Base-by-base conservation (phyloP, 257 asterid genomes). In the Przewalskia tangutica region DNA sequence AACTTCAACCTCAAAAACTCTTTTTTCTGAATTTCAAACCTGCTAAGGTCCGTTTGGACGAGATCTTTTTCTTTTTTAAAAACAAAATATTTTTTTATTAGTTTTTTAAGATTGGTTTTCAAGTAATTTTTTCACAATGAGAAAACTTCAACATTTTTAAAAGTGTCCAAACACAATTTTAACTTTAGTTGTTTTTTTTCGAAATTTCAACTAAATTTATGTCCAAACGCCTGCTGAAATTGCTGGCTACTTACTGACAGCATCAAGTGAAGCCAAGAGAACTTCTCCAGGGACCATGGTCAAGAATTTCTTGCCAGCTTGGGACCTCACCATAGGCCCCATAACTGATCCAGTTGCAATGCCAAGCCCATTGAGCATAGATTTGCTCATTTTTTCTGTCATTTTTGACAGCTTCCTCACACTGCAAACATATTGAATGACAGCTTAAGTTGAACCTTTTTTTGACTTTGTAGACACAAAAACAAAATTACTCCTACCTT, bases 181-280 rank as follows among this genome's bases (percentile, higher is more conserved):
- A 54, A 54, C 59, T 54, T 14, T 54, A 14, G 1, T 14, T 14
- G 5, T 13, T 62, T 0, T 23, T 62, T 3, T 2, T 32, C 5
- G 6, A 3, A 38, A 38, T 38, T 38, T 38, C 42, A 38, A 38
- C 42, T 5, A 38, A 38, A 38, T 38, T 5, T 38, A 38, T 38
- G 42, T 38, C 42, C 42, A 3, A 38, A 38, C 42, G 42, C 42
- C 5, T 38, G 4, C 5, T 38, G 42, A 38, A 6, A 38, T 55
- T 55, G 10, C 9, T 56, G 14, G 1, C 4, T 9, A 88, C 97
- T 90, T 89, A 94, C 98, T 86, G 34, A 94, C 84, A 64, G 96
- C 92, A 85, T 94, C 97, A 76, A 94, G 91, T 55, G 97, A 94
- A 85, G 97, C 98, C 85, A 94, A 85, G 77, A 94, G 89, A 36